Evolutionary conservation across 768 basidiomycete genomes (phyloP).

Genomic region (Mycena maculata): DNA sequence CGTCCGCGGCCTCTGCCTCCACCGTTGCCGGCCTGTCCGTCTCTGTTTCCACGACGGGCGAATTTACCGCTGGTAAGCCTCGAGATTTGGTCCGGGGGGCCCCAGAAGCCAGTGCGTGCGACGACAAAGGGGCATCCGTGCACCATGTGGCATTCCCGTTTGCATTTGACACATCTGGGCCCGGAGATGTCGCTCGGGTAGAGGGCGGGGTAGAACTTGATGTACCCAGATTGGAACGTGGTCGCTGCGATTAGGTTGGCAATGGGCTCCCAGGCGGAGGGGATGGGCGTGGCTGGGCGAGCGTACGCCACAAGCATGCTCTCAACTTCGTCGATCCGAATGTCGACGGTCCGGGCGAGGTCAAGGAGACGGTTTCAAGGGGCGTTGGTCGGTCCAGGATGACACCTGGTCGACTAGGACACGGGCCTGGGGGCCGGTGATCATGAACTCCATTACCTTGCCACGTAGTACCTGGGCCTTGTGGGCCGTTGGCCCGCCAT

Average conservation of each 20-base stretch:
- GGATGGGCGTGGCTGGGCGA: background rate
- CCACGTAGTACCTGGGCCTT: no score
- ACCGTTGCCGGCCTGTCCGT: background rate
- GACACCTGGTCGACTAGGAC: no score
- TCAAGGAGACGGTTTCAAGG: background rate
- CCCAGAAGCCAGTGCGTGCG: background rate
- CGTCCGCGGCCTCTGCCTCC: no score
- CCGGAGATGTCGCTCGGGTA: no score
- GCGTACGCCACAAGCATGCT: background rate
- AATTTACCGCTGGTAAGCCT: background rate
- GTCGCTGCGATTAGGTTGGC: no score
- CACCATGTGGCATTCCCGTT: constrained; percentile 3
- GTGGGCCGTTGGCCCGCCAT: no score
- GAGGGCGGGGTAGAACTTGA: no score
- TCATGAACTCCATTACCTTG: no score
- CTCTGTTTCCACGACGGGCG: background rate
- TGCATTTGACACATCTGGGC: constrained; percentile 13
- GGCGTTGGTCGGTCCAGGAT: no score
- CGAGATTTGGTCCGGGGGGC: background rate
- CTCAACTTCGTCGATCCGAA: background rate
- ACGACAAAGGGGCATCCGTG: background rate
- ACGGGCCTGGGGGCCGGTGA: no score
- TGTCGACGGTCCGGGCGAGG: background rate
- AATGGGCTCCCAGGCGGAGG: background rate
- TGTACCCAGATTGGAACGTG: no score